A percentile compares a stretch with the other conserved stretches of the same genome.
These are phyloP conservation scores for Trapa incisa DNA, from an alignment of 345 rosid genomes.

Conservation along the genomic window DNA sequence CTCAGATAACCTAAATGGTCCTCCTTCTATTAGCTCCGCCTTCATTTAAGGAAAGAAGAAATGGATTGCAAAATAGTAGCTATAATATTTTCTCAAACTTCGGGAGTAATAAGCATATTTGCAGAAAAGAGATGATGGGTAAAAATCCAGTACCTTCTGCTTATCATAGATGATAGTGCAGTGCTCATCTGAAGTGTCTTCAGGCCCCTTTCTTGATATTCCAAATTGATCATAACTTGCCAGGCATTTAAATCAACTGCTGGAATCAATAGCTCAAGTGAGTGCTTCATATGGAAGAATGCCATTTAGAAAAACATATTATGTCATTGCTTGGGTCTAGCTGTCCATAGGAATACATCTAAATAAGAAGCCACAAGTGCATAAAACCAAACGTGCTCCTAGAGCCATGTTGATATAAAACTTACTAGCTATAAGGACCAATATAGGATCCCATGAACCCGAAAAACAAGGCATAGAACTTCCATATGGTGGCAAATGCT, in stretches of 20 bases:
- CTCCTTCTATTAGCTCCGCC: conserved; percentile 94
- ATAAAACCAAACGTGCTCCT: too few relatives aligned
- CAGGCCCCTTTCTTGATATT: conserved; percentile 74
- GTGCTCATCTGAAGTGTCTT: conserved; percentile 61
- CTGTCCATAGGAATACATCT: too few relatives aligned
- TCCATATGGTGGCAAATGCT: background rate
- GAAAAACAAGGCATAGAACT: too few relatives aligned
- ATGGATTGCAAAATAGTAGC: conserved; percentile 1
- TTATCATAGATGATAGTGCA: conserved; percentile 92
- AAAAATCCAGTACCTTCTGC: conserved; percentile 42
- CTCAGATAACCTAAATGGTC: conserved; percentile 97
- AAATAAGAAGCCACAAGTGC: too few relatives aligned
- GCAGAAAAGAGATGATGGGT: background rate
- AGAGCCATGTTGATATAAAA: too few relatives aligned
- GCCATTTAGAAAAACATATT: too few relatives aligned
- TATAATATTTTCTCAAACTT: conserved; percentile 1
- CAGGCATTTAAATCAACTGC: background rate
- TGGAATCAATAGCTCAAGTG: background rate
- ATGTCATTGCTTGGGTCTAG: too few relatives aligned
- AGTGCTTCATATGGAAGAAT: background rate
- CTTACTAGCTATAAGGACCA: background rate
- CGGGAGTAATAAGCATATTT: background rate
- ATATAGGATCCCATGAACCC: background rate
- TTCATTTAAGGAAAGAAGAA: conserved; percentile 26
- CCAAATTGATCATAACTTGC: conserved; percentile 85